Conservation (phyloP, 768 basidiomycete genomes). For the Leccinum olivaceopallidum region DNA sequence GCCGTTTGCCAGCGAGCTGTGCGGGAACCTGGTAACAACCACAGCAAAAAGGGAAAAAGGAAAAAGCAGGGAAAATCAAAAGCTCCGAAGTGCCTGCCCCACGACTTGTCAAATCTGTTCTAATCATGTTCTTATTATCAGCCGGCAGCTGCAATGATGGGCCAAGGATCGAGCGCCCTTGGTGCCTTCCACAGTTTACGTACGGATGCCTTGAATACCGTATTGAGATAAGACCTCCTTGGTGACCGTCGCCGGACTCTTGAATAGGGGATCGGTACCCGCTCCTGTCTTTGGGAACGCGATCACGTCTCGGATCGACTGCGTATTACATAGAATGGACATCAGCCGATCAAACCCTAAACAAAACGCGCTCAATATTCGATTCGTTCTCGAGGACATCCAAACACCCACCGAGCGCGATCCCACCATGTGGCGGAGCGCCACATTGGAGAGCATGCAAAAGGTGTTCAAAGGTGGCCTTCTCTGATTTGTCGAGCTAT, state of each 20-base stretch:
- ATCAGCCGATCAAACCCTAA: slow-evolving; percentile 92
- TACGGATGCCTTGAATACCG: slow-evolving; percentile 45
- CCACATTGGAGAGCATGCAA: slow-evolving; percentile 86
- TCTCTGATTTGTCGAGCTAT: slow-evolving; percentile 74
- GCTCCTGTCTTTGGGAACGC: slow-evolving; percentile 91
- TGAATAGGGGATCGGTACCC: slow-evolving; percentile 87
- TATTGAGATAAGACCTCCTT: slow-evolving; percentile 61
- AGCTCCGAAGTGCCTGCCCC: slow-evolving; percentile 1
- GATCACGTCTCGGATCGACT: slow-evolving; percentile 92
- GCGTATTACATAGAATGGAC: slow-evolving; percentile 84
- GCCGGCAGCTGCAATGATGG: not conserved
- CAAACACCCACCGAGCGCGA: slow-evolving; percentile 72
- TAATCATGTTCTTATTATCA: slow-evolving; percentile 1
- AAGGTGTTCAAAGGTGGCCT: slow-evolving; percentile 77
- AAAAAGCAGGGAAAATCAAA: not conserved
- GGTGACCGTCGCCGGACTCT: slow-evolving; percentile 70
- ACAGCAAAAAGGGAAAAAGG: not conserved
- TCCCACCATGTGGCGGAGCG: slow-evolving; percentile 94
- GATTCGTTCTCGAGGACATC: slow-evolving; percentile 6
- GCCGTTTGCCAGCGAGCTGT: not conserved
- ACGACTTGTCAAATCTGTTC: slow-evolving; percentile 1
- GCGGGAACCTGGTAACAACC: not conserved
- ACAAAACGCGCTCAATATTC: slow-evolving; percentile 7
- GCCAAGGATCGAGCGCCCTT: slow-evolving; percentile 1
- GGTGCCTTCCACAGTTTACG: slow-evolving; percentile 9